These are phyloP conservation scores for Neltuma alba DNA, from an alignment of 306 rosid species.

Conservation along the genomic window DNA sequence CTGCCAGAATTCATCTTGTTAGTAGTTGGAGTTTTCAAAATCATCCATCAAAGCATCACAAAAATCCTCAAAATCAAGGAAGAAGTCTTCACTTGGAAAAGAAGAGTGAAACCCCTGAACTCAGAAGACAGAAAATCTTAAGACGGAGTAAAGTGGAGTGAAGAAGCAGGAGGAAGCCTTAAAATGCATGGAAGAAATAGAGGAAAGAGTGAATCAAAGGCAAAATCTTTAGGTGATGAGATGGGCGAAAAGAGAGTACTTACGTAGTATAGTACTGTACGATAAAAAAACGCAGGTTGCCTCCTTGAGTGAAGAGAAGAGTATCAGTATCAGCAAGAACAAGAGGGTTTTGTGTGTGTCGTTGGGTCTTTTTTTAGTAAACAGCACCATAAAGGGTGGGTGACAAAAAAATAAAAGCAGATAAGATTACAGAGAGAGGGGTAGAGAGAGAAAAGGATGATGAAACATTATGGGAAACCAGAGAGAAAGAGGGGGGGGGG, in stretches of 20 bases:
- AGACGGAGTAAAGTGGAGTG: not conserved
- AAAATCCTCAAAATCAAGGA: conserved; percentile 2
- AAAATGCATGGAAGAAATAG: conserved; percentile 30
- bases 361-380: conserved; percentile 39
- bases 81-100: conserved; percentile 7
- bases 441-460: conserved; percentile 2
- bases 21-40: not conserved
- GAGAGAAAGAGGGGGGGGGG: conserved; percentile 18
- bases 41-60: not conserved
- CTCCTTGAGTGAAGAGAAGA: conserved; percentile 28
- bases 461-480: conserved; percentile 38
- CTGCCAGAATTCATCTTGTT: not conserved
- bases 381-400: conserved; percentile 42
- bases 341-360: conserved; percentile 4
- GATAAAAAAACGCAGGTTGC: conserved; percentile 40
- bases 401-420: conserved; percentile 41
- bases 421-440: conserved; percentile 46
- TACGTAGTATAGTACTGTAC: conserved; percentile 45
- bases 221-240: conserved; percentile 24
- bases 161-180: not conserved
- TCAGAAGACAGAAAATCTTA: conserved; percentile 5
- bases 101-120: conserved; percentile 32
- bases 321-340: conserved; percentile 25
- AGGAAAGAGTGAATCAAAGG: conserved; percentile 24
- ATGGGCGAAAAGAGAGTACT: conserved; percentile 40